Evolutionary conservation across 2,329 filamentous ascomycete genomes (phyloP).

Genomic region (Fusarium sp.): DNA sequence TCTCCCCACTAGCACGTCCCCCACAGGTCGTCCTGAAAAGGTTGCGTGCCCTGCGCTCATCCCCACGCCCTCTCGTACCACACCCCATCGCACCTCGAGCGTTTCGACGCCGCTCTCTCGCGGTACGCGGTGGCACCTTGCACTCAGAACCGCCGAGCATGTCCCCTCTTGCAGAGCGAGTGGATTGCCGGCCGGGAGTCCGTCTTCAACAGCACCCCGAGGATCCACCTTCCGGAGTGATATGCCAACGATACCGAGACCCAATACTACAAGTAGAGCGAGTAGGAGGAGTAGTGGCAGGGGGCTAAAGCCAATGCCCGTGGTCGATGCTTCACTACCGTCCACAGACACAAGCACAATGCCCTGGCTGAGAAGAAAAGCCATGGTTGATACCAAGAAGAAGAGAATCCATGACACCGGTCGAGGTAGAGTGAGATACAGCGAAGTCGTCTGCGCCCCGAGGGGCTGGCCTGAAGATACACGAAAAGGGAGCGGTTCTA

Average conservation of each 20-base stretch:
- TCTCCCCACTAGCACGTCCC: constrained; percentile 44
- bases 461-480: constrained; percentile 58
- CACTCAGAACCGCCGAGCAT: constrained; percentile 64
- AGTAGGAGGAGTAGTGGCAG: constrained; percentile 57
- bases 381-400: constrained; percentile 56
- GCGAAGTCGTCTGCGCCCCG: constrained; percentile 59
- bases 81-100: constrained; percentile 58
- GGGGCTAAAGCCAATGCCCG: constrained; percentile 56
- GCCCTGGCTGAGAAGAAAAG: constrained; percentile 60
- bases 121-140: constrained; percentile 57
- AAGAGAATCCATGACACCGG: constrained; percentile 59
- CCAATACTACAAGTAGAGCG: constrained; percentile 52
- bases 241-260: constrained; percentile 51
- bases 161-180: constrained; percentile 59
- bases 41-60: constrained; percentile 57
- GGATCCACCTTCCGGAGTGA: constrained; percentile 55
- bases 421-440: constrained; percentile 63
- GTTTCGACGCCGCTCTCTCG: constrained; percentile 51
- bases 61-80: constrained; percentile 54
- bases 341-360: constrained; percentile 52
- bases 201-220: constrained; percentile 50
- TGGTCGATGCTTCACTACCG: constrained; percentile 39
- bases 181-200: constrained; percentile 58
- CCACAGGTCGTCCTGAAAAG: constrained; percentile 54
- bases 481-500: constrained; percentile 52